A percentile compares a stretch with the other conserved stretches of the same genome.
Evolutionary conservation across 2,329 filamentous ascomycete species (phyloP).

Genomic region (Ceratocystiopsis minuta): DNA sequence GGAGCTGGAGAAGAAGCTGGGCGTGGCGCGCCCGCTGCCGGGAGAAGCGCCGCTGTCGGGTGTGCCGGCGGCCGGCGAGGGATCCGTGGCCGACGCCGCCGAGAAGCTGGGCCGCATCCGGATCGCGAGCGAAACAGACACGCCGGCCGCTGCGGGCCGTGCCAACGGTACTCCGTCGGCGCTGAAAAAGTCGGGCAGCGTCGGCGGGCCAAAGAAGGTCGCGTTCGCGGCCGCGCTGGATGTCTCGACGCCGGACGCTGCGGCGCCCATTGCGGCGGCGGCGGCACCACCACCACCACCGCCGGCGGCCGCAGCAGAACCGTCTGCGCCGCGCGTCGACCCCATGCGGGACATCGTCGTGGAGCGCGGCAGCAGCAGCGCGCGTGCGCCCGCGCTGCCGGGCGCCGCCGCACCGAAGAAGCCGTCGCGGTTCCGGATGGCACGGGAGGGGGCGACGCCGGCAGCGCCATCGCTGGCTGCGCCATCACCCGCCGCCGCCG

Average conservation of each 20-base stretch:
- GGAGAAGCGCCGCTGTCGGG: neutral
- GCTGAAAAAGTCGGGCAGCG: conserved; percentile 4
- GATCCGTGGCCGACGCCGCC: conserved; percentile 12
- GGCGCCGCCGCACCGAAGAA: conserved; percentile 17
- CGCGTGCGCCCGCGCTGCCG: neutral
- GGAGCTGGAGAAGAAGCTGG: conserved; percentile 60
- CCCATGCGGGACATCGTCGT: conserved; percentile 11
- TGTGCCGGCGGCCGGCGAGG: too few species aligned
- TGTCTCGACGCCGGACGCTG: conserved; percentile 30
- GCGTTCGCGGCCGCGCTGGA: conserved; percentile 63
- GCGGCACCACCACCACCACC: conserved; percentile 1
- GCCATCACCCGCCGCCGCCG: neutral
- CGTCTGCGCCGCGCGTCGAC: conserved; percentile 6
- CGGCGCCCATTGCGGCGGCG: neutral
- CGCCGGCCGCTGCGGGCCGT: neutral
- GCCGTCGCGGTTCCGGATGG: conserved; percentile 34
- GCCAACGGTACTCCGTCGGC: neutral
- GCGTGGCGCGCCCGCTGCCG: conserved; percentile 29
- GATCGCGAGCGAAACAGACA: conserved; percentile 18
- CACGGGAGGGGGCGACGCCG: too few species aligned
- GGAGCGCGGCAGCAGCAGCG: conserved; percentile 12
- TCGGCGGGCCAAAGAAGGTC: conserved; percentile 45
- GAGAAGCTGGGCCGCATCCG: conserved; percentile 40
- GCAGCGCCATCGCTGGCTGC: conserved; percentile 2
- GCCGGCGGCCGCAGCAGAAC: neutral